Conservation (phyloP, 2,329 filamentous ascomycete species). For the Fusarium pilosicola region DNA sequence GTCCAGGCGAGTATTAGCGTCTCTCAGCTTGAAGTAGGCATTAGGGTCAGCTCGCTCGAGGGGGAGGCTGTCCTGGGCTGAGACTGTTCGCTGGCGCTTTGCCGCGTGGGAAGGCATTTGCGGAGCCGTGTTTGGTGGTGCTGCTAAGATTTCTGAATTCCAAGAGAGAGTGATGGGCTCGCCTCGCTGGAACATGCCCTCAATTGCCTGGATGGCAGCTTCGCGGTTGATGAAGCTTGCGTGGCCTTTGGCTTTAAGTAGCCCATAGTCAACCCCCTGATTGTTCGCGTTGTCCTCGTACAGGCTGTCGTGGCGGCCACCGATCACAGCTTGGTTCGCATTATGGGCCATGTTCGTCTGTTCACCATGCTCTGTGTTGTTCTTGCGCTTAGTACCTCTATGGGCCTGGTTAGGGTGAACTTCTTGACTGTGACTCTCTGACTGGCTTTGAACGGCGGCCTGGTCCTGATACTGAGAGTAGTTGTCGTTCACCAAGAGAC, state of each 20-base stretch:
- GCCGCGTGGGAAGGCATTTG: neutral
- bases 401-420: neutral
- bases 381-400: neutral
- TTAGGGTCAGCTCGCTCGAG: neutral
- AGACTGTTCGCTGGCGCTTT: neutral
- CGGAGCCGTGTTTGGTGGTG: too few relatives aligned
- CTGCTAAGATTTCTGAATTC: neutral
- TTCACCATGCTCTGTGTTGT: neutral
- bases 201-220: neutral
- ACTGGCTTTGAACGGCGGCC: neutral
- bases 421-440: neutral
- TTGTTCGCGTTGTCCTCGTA: neutral
- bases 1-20: neutral
- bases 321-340: too few relatives aligned
- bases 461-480: neutral
- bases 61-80: neutral
- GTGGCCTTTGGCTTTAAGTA: neutral
- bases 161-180: neutral
- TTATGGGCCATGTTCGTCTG: neutral
- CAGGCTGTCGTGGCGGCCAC: neutral
- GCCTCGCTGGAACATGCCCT: neutral
- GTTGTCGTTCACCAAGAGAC: neutral
- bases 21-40: neutral
- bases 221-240: neutral
- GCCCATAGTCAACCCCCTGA: neutral